Evolutionary conservation across 2,329 filamentous ascomycete genomes (phyloP).

Genomic region (Colletotrichum destructivum): DNA sequence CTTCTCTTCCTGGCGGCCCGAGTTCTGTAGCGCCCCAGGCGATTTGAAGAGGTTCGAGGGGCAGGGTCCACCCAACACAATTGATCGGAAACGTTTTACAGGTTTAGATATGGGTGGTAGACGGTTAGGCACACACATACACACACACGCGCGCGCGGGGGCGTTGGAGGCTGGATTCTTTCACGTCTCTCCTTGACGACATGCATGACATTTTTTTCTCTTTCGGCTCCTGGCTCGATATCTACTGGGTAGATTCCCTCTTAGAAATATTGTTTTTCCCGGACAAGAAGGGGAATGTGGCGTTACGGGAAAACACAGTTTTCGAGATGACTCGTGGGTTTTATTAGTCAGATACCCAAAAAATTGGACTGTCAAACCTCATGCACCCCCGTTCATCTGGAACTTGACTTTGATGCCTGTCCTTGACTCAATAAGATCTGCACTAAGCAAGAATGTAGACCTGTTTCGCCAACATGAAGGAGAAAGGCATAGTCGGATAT

Average conservation of each 20-base stretch:
- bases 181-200: conserved; percentile 16
- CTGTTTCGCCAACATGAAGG: conserved; percentile 23
- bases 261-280: not conserved
- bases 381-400: not conserved
- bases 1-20: not conserved
- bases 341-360: conserved; percentile 27
- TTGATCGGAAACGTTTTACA: conserved; percentile 4
- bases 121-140: conserved; percentile 4
- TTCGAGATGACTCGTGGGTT: conserved; percentile 5
- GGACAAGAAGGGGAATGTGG: conserved; percentile 11
- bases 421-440: not conserved
- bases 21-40: not conserved
- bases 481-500: not conserved
- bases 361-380: conserved; percentile 17
- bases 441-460: not conserved
- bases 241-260: conserved; percentile 29
- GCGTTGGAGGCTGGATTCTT: conserved; percentile 33
- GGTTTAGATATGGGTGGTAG: conserved; percentile 15
- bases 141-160: not conserved
- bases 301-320: conserved; percentile 17
- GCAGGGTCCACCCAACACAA: not conserved
- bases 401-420: conserved; percentile 8
- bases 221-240: conserved; percentile 15
- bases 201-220: conserved; percentile 14
- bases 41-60: not conserved